Evolutionary conservation across 768 basidiomycete species (phyloP), one percentile per base, ranked within the genome.

Genomic region (Naganishia antarctica): DNA sequence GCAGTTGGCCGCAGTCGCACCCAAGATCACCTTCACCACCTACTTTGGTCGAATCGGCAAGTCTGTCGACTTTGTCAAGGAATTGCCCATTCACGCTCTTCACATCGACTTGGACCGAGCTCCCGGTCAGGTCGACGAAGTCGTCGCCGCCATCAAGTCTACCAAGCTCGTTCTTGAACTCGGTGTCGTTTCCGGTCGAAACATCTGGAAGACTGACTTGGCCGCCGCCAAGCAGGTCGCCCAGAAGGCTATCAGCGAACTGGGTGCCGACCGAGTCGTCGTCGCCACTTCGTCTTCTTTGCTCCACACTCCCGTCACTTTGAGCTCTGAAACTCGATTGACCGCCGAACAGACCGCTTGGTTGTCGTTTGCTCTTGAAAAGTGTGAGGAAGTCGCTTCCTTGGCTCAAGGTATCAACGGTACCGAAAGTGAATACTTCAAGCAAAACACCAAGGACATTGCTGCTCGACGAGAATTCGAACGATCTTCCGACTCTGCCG

Each of bases 201-300:
- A 97, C 84, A 90, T 99, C 82, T 99, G 96, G 96, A 99, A 98
- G 86, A 87, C 85, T 68, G 93, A 98, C 80, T 87, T 98, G 72
- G 81, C 83, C 68, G 86, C 85, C 61, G 87, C 90, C 64, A 84
- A 92, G 80, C 86, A 87, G 77, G 80, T 84, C 49, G 90, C 84
- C 62, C 87, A 93, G 81, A 88, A 86, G 78, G 92, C 90, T 49
- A 81, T 96, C 71, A 85, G 86, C 60, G 82, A 81, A 44, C 87
- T 98, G 72, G 92, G 93, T 65, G 80, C 83, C 67, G 79, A 79
- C 66, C 90, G 92, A 68, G 89, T 98, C 77, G 86, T 97, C 74
- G 82, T 96, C 73, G 91, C 90, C 41, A 91, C 96, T 43, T 97
- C 96, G 6, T 98, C 96, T 28, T 98, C 96, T 61, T 90, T 99